Evolutionary conservation across 169 alveolate genomes (phyloP).

Genomic region (Plasmodium malariae): DNA sequence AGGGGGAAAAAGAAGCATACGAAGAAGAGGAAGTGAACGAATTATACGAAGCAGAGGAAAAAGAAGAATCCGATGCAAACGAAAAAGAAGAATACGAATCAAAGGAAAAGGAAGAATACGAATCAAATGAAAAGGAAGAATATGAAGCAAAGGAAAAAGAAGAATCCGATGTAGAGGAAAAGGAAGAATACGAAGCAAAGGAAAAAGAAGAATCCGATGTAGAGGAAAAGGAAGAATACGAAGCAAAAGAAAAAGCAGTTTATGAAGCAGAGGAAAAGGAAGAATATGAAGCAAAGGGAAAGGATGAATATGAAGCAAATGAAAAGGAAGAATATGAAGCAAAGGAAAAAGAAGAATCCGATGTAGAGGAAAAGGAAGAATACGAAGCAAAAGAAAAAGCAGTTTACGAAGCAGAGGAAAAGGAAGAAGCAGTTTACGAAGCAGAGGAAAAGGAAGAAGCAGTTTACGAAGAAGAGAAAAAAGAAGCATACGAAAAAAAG

Average conservation of each 20-base stretch:
- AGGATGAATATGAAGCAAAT: neutral
- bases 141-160: neutral
- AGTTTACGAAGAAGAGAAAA: neutral
- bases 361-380: neutral
- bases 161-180: neutral
- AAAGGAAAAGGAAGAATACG: neutral
- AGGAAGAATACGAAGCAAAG: neutral
- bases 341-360: neutral
- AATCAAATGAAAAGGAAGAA: neutral
- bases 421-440: neutral
- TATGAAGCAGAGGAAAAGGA: neutral
- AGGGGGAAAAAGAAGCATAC: neutral
- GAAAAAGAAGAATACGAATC: constrained; percentile 15
- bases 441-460: neutral
- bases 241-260: neutral
- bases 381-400: neutral
- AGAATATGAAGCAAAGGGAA: neutral
- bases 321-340: neutral
- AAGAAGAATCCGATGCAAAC: neutral
- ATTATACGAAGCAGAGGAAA: constrained; percentile 1
- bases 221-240: neutral
- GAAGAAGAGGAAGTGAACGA: neutral
- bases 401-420: neutral
- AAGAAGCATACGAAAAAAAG: neutral
- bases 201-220: neutral